These are phyloP conservation scores for Colletotrichum coccodes DNA, from an alignment of 2,329 filamentous ascomycete species.

Conservation along the genomic window DNA sequence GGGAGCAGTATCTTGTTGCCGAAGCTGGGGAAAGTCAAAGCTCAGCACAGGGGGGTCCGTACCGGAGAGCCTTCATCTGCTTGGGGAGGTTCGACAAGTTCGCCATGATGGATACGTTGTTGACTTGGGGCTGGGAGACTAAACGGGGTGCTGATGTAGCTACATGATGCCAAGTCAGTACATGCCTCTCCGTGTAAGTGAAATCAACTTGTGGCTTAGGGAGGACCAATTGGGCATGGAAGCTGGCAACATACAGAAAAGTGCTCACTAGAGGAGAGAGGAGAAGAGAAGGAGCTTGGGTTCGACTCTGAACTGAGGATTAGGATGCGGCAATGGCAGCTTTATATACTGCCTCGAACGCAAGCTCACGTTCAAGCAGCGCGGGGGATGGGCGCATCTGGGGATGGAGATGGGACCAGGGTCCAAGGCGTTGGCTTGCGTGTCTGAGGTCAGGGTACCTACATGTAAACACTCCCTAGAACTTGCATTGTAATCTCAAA, in stretches of 20 bases:
- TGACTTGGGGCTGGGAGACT: neutral
- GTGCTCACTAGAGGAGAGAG: neutral
- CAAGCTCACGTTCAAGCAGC: constrained; percentile 4
- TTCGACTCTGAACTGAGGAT: neutral
- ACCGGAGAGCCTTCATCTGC: constrained; percentile 72
- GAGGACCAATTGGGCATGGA: neutral
- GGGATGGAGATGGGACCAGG: constrained; percentile 14
- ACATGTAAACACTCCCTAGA: constrained; percentile 17
- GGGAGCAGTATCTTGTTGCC: neutral
- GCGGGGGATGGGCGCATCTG: constrained; percentile 25
- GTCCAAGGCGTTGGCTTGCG: constrained; percentile 15
- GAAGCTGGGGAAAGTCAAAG: neutral
- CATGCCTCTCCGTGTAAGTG: neutral
- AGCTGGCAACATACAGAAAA: neutral
- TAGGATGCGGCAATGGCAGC: neutral
- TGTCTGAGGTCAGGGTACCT: constrained; percentile 31
- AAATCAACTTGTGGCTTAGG: neutral
- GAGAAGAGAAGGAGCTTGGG: constrained; percentile 5
- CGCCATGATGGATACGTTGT: constrained; percentile 42
- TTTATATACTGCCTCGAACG: constrained; percentile 17
- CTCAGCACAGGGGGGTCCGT: constrained; percentile 38
- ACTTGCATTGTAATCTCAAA: constrained; percentile 3
- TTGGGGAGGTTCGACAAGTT: constrained; percentile 58
- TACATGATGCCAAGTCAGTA: neutral
- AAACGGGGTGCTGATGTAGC: neutral